Conservation (phyloP, 441 rosid genomes). For the Sinapis alba region DNA sequence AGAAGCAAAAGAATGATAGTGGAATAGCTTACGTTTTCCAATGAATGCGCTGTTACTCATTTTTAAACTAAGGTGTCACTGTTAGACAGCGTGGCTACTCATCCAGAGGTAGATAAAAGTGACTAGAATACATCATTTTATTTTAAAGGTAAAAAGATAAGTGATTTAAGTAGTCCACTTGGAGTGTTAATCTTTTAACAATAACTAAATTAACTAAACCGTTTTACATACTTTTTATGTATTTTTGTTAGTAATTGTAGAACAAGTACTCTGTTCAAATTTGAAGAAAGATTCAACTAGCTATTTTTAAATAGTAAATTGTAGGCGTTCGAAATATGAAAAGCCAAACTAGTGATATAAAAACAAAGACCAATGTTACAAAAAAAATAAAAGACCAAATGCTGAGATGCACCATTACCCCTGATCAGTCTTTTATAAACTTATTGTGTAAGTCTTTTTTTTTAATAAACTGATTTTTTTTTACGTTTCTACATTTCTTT, state of each 20-base stretch:
- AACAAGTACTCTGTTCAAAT: conserved; percentile 11
- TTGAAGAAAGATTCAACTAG: conserved; percentile 32
- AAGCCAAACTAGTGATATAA: background rate
- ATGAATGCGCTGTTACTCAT: conserved; percentile 5
- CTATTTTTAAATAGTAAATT: background rate
- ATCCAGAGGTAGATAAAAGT: conserved; percentile 22
- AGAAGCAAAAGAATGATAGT: background rate
- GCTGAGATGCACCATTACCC: conserved; percentile 16
- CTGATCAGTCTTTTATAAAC: background rate
- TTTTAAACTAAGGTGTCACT: background rate
- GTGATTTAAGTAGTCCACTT: background rate
- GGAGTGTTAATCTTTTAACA: background rate
- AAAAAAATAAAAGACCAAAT: conserved; percentile 31
- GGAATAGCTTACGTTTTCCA: background rate
- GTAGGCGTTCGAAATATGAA: background rate
- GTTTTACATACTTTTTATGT: background rate
- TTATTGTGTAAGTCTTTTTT: background rate
- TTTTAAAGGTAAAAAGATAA: background rate
- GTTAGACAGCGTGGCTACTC: conserved; percentile 31
- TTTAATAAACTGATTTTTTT: background rate
- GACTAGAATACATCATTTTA: background rate
- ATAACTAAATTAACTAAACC: background rate
- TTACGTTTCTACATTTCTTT: conserved; percentile 15
- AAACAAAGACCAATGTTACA: conserved; percentile 33
- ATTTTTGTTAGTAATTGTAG: background rate